These are phyloP conservation scores for Lasiodiplodia gonubiensis DNA, from an alignment of 2,329 filamentous ascomycete genomes.

Conservation along the genomic window DNA sequence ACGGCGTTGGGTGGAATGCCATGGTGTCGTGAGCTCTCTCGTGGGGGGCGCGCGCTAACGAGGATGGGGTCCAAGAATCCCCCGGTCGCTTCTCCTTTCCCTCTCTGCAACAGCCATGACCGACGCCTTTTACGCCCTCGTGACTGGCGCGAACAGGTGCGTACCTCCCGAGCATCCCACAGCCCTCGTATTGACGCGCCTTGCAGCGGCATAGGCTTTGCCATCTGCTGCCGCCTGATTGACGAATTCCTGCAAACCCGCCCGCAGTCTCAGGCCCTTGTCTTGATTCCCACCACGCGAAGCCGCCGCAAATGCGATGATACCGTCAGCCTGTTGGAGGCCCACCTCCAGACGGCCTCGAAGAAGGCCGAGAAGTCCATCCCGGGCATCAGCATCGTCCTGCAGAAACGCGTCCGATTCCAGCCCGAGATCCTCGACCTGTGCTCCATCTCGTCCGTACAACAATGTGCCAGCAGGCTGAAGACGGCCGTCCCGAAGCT, in stretches of 20 bases:
- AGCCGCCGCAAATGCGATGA: slow-evolving; percentile 74
- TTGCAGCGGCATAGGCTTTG: slow-evolving; percentile 81
- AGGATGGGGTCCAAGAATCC: background rate
- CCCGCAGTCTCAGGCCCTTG: slow-evolving; percentile 70
- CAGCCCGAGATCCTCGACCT: slow-evolving; percentile 65
- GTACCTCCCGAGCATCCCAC: background rate
- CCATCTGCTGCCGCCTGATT: slow-evolving; percentile 81
- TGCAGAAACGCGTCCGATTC: slow-evolving; percentile 55
- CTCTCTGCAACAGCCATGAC: slow-evolving; percentile 8
- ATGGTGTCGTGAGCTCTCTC: too few relatives aligned
- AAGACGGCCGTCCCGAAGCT: slow-evolving; percentile 69
- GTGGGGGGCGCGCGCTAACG: background rate
- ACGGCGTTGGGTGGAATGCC: too few relatives aligned
- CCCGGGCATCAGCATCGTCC: slow-evolving; percentile 47
- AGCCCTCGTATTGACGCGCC: slow-evolving; percentile 1
- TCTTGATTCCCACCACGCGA: slow-evolving; percentile 84
- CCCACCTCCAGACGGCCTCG: slow-evolving; percentile 62
- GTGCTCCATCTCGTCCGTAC: slow-evolving; percentile 60
- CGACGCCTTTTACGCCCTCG: slow-evolving; percentile 62
- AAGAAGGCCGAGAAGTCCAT: slow-evolving; percentile 44
- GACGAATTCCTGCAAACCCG: slow-evolving; percentile 82
- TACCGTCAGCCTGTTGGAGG: slow-evolving; percentile 69
- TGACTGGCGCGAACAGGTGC: slow-evolving; percentile 88
- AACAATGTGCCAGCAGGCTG: slow-evolving; percentile 59
- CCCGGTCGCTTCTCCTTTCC: slow-evolving; percentile 5